Evolutionary conservation across 129 eudicot species (phyloP).

Genomic region (Centrapalus pauciflorus): DNA sequence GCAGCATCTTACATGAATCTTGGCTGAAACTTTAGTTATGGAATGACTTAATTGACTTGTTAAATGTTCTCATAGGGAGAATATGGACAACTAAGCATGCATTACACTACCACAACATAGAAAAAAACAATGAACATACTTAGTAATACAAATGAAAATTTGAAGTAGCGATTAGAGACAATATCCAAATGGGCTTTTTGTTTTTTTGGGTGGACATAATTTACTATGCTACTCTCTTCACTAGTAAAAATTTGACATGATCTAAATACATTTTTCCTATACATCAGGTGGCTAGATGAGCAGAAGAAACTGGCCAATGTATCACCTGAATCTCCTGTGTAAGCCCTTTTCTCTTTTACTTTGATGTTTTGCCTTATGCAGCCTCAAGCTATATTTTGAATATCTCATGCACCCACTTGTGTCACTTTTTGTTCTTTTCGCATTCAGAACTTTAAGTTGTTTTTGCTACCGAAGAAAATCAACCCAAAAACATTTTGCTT

Average conservation of each 20-base stretch:
- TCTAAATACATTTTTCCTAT: background rate
- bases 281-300: constrained; percentile 83
- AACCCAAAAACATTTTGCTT: background rate
- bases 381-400: background rate
- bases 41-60: too few relatives aligned
- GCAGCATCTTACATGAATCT: too few relatives aligned
- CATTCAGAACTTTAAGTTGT: background rate
- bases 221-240: background rate
- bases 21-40: too few relatives aligned
- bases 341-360: constrained; percentile 27
- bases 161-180: too few relatives aligned
- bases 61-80: too few relatives aligned
- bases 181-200: too few relatives aligned
- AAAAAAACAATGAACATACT: background rate
- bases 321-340: constrained; percentile 88
- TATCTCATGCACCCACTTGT: constrained; percentile 2
- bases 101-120: background rate
- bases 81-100: too few relatives aligned
- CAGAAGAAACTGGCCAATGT: constrained; percentile 90
- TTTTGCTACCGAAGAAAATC: background rate
- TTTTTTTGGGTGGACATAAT: background rate
- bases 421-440: background rate
- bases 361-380: background rate
- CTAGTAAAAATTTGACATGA: background rate
- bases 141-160: background rate